Evolutionary conservation across 257 asterid genomes (phyloP), one percentile per base, ranked within the genome.

Genomic region (Scutellaria baicalensis): DNA sequence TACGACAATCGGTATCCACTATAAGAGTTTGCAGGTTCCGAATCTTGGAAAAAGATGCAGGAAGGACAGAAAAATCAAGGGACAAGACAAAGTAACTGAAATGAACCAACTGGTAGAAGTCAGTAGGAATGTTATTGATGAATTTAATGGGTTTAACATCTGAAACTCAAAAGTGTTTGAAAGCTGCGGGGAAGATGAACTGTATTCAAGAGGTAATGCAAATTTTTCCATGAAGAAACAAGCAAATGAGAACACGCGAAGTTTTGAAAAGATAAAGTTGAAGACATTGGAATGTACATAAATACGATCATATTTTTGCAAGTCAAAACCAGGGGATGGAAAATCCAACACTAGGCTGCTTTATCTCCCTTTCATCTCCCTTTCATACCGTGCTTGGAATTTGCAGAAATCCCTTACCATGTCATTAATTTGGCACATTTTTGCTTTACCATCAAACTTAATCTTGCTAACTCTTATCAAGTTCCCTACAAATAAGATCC

Each of bases 141-240:
- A 77, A 74, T 55, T n/a, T 49, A 72, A 81, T 60, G 57, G 82
- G 71, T 57, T 59, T 47, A 6, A 52, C 64, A 33, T 81, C 89
- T 27, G 82, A 47, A 20, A 84, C 89, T 14, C 87, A 16, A n/a
- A 84, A 78, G 36, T 77, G 60, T 8, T 83, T 67, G 66, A 84
- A 84, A 16, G 77, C 77, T 21, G 61, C 68, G 0, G 78, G 83
- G 31, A 85, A 70, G 59, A 0, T 52, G 78, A 14, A 54, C 8
- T 39, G 44, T 39, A 9, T 39, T 39, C 33, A 27, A 5, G 33
- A 1, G 3, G 4, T 5, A 27, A 27, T 27, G 2, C 4, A 1
- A 27, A 27, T 4, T 27, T 27, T 27, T 27, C 69, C 11, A 9
- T 45, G 5, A 39, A 39, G 63, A 51, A 39, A 52, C 63, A 67